Percentiles rank a stretch among this genome's conserved stretches.
Evolutionary conservation across 768 basidiomycete genomes (phyloP).

Genomic region (Leccinum truebloodii): DNA sequence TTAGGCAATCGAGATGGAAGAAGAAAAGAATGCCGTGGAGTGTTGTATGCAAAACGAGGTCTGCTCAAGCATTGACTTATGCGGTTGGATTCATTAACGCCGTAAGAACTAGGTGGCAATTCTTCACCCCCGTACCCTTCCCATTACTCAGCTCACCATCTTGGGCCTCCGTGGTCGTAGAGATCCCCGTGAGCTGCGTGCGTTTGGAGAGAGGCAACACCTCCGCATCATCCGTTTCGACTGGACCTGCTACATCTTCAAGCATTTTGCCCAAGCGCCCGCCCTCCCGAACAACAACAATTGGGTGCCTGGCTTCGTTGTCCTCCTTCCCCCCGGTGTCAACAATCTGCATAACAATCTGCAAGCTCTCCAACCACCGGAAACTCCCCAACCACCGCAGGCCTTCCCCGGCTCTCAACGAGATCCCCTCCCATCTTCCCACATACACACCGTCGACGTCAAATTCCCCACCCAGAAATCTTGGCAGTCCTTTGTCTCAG

Average conservation of each 20-base stretch:
- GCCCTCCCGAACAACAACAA: slow-evolving; percentile 8
- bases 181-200: slow-evolving; percentile 27
- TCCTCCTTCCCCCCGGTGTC: slow-evolving; percentile 8
- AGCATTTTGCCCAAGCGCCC: slow-evolving; percentile 21
- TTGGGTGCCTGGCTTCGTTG: slow-evolving; percentile 18
- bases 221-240: slow-evolving; percentile 46
- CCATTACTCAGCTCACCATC: slow-evolving; percentile 45
- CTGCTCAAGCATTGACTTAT: no score
- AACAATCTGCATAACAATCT: slow-evolving; percentile 1
- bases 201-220: slow-evolving; percentile 37
- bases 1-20: no score
- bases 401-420: slow-evolving; percentile 8
- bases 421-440: slow-evolving; percentile 19
- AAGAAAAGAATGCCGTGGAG: no score
- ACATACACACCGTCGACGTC: slow-evolving; percentile 32
- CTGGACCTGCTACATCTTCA: slow-evolving; percentile 42
- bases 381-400: background rate
- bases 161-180: slow-evolving; percentile 35
- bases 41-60: no score
- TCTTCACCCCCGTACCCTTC: slow-evolving; percentile 36
- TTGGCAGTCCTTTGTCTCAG: slow-evolving; percentile 29
- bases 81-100: no score
- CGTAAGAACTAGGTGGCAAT: background rate
- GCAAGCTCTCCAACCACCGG: slow-evolving; percentile 9
- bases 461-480: slow-evolving; percentile 33